Percentiles rank a stretch among this genome's conserved stretches.
Evolutionary conservation across 2,329 filamentous ascomycete species (phyloP).

Genomic region (Westerdykella aurantiaca): DNA sequence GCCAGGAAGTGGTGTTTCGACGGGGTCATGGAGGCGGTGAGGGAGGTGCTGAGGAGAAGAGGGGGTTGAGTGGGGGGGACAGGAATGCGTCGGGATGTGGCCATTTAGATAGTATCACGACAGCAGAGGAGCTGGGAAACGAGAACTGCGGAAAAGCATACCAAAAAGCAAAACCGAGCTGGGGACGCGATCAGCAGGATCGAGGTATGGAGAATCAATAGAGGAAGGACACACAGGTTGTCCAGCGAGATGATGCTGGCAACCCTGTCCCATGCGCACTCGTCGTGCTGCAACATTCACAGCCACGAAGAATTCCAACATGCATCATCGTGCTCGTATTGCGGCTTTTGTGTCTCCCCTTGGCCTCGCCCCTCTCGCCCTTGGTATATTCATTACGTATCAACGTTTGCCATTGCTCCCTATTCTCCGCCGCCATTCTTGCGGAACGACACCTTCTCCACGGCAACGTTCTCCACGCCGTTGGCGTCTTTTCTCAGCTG

Average conservation of each 20-base stretch:
- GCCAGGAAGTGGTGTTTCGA: conserved; percentile 23
- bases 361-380: too few species aligned
- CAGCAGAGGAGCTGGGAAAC: not conserved
- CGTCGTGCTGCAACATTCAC: conserved; percentile 10
- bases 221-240: too few species aligned
- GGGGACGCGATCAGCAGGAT: too few species aligned
- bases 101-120: not conserved
- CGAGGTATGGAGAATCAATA: too few species aligned
- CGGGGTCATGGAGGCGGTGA: conserved; percentile 22
- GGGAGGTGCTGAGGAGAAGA: conserved; percentile 21
- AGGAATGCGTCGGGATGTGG: not conserved
- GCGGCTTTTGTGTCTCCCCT: not conserved
- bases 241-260: conserved; percentile 7
- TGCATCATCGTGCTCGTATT: too few species aligned
- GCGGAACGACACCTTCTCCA: conserved; percentile 53
- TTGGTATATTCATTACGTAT: not conserved
- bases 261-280: conserved; percentile 12
- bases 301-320: too few species aligned
- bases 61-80: conserved; percentile 4
- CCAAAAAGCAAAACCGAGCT: too few species aligned
- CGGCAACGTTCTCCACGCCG: conserved; percentile 49
- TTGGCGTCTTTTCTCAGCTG: conserved; percentile 50
- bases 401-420: too few species aligned
- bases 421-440: conserved; percentile 40
- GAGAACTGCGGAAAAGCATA: too few species aligned